These are phyloP conservation scores for Trichoderma hamatum DNA, from an alignment of 2,329 filamentous ascomycete genomes.

Conservation along the genomic window DNA sequence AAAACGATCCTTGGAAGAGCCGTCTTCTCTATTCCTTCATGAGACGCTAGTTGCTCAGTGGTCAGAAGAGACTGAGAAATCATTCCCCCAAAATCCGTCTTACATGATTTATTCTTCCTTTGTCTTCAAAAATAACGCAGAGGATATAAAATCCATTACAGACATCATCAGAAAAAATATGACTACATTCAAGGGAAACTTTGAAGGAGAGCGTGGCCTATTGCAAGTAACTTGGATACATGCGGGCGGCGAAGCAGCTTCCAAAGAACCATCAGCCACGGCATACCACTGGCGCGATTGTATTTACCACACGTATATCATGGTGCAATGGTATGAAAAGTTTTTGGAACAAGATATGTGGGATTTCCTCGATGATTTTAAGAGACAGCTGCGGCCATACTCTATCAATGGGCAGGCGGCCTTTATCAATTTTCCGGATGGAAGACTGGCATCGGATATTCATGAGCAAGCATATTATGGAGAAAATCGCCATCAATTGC, in stretches of 20 bases:
- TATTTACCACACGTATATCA: conserved; percentile 38
- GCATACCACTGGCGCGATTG: conserved; percentile 39
- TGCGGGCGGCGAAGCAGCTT: conserved; percentile 30
- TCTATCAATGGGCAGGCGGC: conserved; percentile 33
- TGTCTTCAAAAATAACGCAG: conserved; percentile 8
- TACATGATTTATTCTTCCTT: conserved; percentile 37
- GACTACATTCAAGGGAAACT: conserved; percentile 28
- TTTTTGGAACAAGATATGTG: conserved; percentile 39
- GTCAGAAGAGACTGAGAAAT: conserved; percentile 34
- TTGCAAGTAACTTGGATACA: conserved; percentile 39
- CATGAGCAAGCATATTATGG: conserved; percentile 41
- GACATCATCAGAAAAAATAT: conserved; percentile 19
- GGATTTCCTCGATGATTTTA: conserved; percentile 31
- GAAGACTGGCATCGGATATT: not conserved
- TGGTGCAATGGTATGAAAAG: conserved; percentile 39
- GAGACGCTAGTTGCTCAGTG: conserved; percentile 38
- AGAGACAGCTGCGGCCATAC: conserved; percentile 29
- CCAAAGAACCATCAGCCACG: conserved; percentile 22
- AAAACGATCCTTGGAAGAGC: conserved; percentile 27
- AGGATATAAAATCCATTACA: conserved; percentile 26
- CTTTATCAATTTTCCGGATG: conserved; percentile 40
- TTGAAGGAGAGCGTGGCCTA: conserved; percentile 29
- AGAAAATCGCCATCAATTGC: conserved; percentile 33
- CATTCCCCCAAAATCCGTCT: conserved; percentile 29
- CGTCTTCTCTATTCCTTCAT: conserved; percentile 36